Evolutionary conservation across 176 grass and related monocot species (phyloP), one percentile per base, ranked within the genome.

Genomic region (Aegilops sharonensis): DNA sequence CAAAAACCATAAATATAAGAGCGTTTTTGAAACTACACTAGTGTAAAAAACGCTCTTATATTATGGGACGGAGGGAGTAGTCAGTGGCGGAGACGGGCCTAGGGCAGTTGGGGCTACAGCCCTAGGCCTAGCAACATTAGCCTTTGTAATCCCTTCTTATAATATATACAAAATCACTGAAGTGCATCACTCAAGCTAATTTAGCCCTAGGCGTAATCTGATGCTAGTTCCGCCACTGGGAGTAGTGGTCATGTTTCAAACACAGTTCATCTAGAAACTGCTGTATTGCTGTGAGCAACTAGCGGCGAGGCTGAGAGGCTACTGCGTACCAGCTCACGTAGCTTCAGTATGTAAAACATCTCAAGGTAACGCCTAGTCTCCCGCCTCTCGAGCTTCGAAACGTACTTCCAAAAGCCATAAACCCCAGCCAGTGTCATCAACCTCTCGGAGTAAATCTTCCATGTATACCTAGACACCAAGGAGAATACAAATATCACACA

Each of bases 371-470:
- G 90, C 21, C 93, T 88, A 2, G 88, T 98, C 85, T 98, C 92
- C 17, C 86, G 86, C 79, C 96, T 95, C 86, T 98, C 96, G 10
- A 98, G 93, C 87, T 98, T 98, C 0, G 96, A 98, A 8, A 91
- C 96, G 80, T 95, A 92, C 78, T 98, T 98, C 93, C 93, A 98
- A 79, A 95, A 98, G 43, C 96, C 90, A 69, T 98, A 98, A 59
- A 98, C 96, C 37, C 96, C 93, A 69, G 96, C 90, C 59, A 98
- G 17, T 76, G 92, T 98, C 96, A 98, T 92, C 81, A 98, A 73
- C 81, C 96, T 98, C 84, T 95, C 93, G 1, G 96, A 98, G 86
- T 98, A 98, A 47, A 92, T 95, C 78, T 92, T 98, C 96, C 96
- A 98, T 80, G 96, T 98, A 80, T 95, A 95, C 87, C 96, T 98